These are phyloP conservation scores for Nitzschia palea DNA, from an alignment of 108 stramenopile genomes.

Conservation along the genomic window DNA sequence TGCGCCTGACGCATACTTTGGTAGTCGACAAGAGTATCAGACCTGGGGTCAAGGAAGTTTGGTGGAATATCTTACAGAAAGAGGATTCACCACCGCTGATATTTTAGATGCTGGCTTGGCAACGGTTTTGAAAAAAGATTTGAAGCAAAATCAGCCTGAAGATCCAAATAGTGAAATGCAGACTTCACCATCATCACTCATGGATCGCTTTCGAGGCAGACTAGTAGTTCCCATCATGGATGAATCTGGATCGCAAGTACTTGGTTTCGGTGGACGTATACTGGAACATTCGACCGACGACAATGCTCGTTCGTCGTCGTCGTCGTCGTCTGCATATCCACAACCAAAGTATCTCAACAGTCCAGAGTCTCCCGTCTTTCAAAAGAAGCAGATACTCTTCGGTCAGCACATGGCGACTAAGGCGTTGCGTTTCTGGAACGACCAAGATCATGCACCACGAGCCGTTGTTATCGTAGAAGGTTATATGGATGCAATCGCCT, in stretches of 20 bases:
- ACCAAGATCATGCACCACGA: constrained; percentile 10
- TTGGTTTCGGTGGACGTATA: constrained; percentile 80
- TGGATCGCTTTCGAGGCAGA: constrained; percentile 83
- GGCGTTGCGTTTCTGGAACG: constrained; percentile 2
- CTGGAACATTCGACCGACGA: constrained; percentile 25
- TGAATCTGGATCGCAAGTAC: constrained; percentile 50
- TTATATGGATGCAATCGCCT: constrained; percentile 91
- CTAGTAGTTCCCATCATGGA: constrained; percentile 84
- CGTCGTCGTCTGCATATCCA: constrained; percentile 20
- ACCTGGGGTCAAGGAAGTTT: constrained; percentile 61
- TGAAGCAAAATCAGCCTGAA: not conserved
- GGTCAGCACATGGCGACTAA: constrained; percentile 65
- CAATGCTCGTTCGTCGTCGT: not conserved
- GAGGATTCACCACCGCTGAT: constrained; percentile 70
- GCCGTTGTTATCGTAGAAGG: constrained; percentile 88
- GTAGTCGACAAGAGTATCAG: constrained; percentile 15
- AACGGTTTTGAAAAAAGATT: constrained; percentile 43
- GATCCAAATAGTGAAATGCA: not conserved
- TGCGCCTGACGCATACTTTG: constrained; percentile 85
- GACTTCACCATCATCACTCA: constrained; percentile 29
- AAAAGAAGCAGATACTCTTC: constrained; percentile 80
- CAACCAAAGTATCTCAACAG: constrained; percentile 92
- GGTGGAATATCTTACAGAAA: constrained; percentile 65
- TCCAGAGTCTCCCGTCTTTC: constrained; percentile 86
- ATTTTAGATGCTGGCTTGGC: constrained; percentile 90